Conservation (phyloP, 1,284 basidiomycete genomes). For the Agaricales sp. region DNA sequence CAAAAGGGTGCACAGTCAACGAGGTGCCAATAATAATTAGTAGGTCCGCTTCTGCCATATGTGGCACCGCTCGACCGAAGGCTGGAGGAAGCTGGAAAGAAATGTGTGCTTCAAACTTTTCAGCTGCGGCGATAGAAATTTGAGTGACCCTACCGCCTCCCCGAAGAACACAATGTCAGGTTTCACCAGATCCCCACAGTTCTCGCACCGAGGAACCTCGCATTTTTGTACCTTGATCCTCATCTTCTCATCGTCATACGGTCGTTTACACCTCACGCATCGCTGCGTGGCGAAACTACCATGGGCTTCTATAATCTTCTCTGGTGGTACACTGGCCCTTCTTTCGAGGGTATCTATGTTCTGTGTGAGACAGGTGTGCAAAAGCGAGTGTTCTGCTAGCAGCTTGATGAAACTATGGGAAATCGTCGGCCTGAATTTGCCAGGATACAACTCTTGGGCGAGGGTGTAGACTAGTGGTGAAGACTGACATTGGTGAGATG, state of each 20-base stretch:
- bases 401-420: slow-evolving; percentile 88
- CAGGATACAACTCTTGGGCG: slow-evolving; percentile 86
- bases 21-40: slow-evolving; percentile 92
- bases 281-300: slow-evolving; percentile 80
- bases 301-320: slow-evolving; percentile 87
- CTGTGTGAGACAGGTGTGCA: slow-evolving; percentile 78
- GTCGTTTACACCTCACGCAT: slow-evolving; percentile 62
- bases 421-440: slow-evolving; percentile 76
- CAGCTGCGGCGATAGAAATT: slow-evolving; percentile 1
- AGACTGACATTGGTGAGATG: neutral
- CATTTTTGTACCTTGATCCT: slow-evolving; percentile 44
- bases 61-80: slow-evolving; percentile 40
- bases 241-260: slow-evolving; percentile 63
- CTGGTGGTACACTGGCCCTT: slow-evolving; percentile 65
- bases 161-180: slow-evolving; percentile 97
- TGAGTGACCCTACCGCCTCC: slow-evolving; percentile 44
- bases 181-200: slow-evolving; percentile 70
- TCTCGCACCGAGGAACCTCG: slow-evolving; percentile 53
- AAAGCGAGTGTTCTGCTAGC: slow-evolving; percentile 50
- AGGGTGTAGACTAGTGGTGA: slow-evolving; percentile 62
- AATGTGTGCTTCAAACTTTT: slow-evolving; percentile 3
- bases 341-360: slow-evolving; percentile 93
- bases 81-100: slow-evolving; percentile 42
- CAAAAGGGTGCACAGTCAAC: slow-evolving; percentile 72
- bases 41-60: slow-evolving; percentile 63